Evolutionary conservation across 768 basidiomycete genomes (phyloP), one percentile per base, ranked within the genome.

Genomic region (Lentinula sp.): DNA sequence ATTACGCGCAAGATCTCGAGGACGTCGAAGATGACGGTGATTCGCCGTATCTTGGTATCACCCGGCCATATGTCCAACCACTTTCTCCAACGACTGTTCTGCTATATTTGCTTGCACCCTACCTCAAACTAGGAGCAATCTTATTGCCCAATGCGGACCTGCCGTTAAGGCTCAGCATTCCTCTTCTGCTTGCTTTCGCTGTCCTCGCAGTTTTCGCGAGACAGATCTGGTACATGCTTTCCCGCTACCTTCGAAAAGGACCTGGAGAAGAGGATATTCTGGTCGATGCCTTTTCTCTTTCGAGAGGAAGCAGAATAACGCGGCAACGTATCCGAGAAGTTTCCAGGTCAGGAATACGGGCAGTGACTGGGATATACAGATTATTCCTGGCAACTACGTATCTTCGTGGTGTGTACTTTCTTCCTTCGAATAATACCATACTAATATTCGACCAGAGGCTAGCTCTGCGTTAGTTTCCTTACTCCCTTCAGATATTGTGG

Each of bases 201-300:
- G 64, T 78, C 39, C 72, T 87, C 13, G 80, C 88, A 6, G 80
- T 79, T 36, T 82, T 88, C 63, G 78, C 84, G 42, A 76, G 87
- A 55, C 87, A 89, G 65, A 73, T 91, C 53, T 88, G 86, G 85
- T 90, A 88, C 73, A 81, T 90, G 77, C 80, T 91, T n/a, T 83
- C 85, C 49, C 79, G 86, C 36, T 89, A 91, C 70, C 76, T 88
- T 49, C 82, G 83, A 65, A 81, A 83, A 69, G 77, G 80, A 36
- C 46, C 46, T 23, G 84, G 88, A 62, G 69, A 86, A 41, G 85
- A 89, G 69, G 88, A 90, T 62, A 76, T 91, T 45, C 68, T 90
- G 55, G 66, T 86, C 16, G 81, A 87, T 64, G 76, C 83, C 0
- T 83, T 90, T 68, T 82, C 85, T 16, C 77, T 42, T 0, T 50